Percentiles rank a stretch among this genome's conserved stretches.
These are phyloP conservation scores for Paramecium caudatum DNA, from an alignment of 73 alveolate species.

Conservation along the genomic window DNA sequence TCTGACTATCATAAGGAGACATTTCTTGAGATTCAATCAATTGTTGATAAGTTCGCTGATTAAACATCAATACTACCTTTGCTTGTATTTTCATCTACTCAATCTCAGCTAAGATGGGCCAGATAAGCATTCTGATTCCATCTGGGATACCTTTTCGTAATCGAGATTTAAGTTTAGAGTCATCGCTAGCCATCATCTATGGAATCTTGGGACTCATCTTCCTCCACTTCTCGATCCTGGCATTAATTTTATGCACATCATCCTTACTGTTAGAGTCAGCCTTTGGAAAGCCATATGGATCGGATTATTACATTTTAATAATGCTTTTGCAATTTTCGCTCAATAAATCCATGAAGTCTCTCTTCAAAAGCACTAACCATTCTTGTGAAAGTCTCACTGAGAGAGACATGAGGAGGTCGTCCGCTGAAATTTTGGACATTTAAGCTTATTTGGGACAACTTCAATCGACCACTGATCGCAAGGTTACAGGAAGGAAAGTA, in stretches of 20 bases:
- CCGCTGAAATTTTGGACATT: constrained; percentile 3
- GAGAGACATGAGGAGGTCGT: neutral
- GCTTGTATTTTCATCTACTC: constrained; percentile 52
- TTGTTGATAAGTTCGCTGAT: constrained; percentile 45
- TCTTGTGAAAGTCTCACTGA: constrained; percentile 36
- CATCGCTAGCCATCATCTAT: constrained; percentile 25
- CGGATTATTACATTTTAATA: neutral
- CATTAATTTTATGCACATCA: constrained; percentile 61
- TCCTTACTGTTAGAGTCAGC: constrained; percentile 29
- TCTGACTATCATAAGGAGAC: constrained; percentile 67
- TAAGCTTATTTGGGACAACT: neutral
- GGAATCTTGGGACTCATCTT: constrained; percentile 71
- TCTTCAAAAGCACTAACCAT: constrained; percentile 17
- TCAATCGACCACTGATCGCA: constrained; percentile 9
- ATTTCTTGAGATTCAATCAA: constrained; percentile 14
- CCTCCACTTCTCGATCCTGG: constrained; percentile 76
- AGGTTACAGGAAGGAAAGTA: neutral
- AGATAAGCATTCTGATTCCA: constrained; percentile 70
- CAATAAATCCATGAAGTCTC: constrained; percentile 19
- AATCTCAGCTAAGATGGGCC: constrained; percentile 69
- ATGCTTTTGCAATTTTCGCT: neutral
- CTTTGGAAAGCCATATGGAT: constrained; percentile 47
- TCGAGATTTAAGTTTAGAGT: constrained; percentile 70
- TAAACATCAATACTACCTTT: neutral
- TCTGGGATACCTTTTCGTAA: constrained; percentile 75